These are phyloP conservation scores for Spiraea crenata DNA, from an alignment of 331 rosid genomes.

Conservation along the genomic window DNA sequence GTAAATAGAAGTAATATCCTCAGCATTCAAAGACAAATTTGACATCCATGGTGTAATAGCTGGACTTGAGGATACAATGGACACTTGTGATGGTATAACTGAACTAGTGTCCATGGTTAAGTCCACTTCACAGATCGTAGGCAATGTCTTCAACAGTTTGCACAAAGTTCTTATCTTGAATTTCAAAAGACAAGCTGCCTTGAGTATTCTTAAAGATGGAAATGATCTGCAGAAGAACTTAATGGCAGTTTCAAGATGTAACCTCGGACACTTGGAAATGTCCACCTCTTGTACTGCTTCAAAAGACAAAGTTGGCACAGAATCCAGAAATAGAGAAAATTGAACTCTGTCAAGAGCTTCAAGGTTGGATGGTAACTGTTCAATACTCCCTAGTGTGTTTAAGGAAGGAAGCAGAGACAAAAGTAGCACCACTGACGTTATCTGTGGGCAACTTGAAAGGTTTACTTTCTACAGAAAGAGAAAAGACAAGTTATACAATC, in stretches of 20 bases:
- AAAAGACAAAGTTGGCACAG: slow-evolving; percentile 43
- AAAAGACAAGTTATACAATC: slow-evolving; percentile 28
- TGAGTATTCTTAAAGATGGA: slow-evolving; percentile 59
- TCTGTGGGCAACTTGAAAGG: slow-evolving; percentile 79
- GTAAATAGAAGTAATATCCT: slow-evolving; percentile 26
- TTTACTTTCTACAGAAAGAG: slow-evolving; percentile 61
- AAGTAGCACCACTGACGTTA: slow-evolving; percentile 52
- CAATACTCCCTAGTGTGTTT: slow-evolving; percentile 33
- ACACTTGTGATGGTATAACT: slow-evolving; percentile 47
- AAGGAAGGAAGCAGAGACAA: slow-evolving; percentile 61
- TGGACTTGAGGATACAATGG: slow-evolving; percentile 40
- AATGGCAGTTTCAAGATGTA: slow-evolving; percentile 55
- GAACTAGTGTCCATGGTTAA: slow-evolving; percentile 67
- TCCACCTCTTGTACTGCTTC: slow-evolving; percentile 69
- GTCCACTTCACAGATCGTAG: slow-evolving; percentile 60
- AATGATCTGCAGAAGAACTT: slow-evolving; percentile 60
- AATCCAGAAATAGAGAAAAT: slow-evolving; percentile 22
- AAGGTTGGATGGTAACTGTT: slow-evolving; percentile 31
- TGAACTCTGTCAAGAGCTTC: slow-evolving; percentile 34
- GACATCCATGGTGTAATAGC: slow-evolving; percentile 29
- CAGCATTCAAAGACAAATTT: slow-evolving; percentile 29
- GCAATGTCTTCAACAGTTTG: slow-evolving; percentile 49
- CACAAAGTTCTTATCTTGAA: slow-evolving; percentile 38
- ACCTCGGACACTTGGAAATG: slow-evolving; percentile 64
- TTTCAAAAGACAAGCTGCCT: slow-evolving; percentile 62